phyloP scores from a whole-genome alignment of 495 filamentous ascomycete genomes.

The Penicillium flavigenum region DNA sequence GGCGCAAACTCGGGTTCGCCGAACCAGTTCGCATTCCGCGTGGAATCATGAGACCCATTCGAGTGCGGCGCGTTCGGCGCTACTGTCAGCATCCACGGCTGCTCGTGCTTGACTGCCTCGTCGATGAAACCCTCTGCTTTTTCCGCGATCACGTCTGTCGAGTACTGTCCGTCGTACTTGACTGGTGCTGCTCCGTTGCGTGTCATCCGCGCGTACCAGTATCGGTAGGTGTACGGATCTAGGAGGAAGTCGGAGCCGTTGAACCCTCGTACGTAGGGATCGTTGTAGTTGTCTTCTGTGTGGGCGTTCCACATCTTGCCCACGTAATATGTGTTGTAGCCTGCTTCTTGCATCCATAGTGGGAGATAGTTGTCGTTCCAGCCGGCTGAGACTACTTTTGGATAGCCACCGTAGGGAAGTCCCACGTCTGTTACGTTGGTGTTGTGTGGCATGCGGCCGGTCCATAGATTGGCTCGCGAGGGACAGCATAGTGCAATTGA shows the following conservation, averaged over 20 bases:
- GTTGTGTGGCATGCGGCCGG: conserved; percentile 23
- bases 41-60: conserved; percentile 24
- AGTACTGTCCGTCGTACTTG: conserved; percentile 53
- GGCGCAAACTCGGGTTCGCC: conserved; percentile 33
- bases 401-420: conserved; percentile 62
- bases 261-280: conserved; percentile 56
- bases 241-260: conserved; percentile 59
- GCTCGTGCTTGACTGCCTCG: conserved; percentile 46
- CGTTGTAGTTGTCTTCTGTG: conserved; percentile 55
- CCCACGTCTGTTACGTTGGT: conserved; percentile 65
- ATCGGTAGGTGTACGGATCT: conserved; percentile 68
- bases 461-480: conserved; percentile 52
- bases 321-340: conserved; percentile 68
- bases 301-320: conserved; percentile 69
- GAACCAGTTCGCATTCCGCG: conserved; percentile 22
- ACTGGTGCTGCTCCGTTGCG: conserved; percentile 54
- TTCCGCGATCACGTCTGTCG: conserved; percentile 58
- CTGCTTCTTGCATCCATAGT: conserved; percentile 64
- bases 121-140: conserved; percentile 60
- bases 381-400: conserved; percentile 60
- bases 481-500: conserved; percentile 59
- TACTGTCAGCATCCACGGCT: conserved; percentile 64
- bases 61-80: conserved; percentile 64
- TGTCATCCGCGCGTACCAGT: conserved; percentile 59
- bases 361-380: conserved; percentile 65